Base-by-base conservation (phyloP, 768 basidiomycete species). In the Russula dissimulans region DNA sequence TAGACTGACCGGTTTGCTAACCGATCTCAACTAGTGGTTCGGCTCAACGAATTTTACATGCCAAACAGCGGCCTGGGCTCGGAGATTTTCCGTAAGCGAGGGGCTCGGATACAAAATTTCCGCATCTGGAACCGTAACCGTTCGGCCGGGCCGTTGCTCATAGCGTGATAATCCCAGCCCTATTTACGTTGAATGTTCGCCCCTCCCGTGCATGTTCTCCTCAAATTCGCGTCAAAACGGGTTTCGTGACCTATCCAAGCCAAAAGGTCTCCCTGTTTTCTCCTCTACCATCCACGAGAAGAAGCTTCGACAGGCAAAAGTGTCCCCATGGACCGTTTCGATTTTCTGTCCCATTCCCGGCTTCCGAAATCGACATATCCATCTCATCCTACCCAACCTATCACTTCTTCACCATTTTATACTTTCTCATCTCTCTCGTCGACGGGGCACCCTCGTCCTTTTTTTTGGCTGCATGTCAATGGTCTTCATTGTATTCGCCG, bases 251-350 rank as follows among this genome's bases (percentile, higher is more conserved):
- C 78, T 77, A 66, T 41, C 73, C 39, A 74, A 75, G 63, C 56
- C 74, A 59, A 77, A 75, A 62, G 72, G 72, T 46, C 76, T 80
- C 57, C 80, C 79, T 18, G 72, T 72, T 29, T 77, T 77, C 62
- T 81, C 82, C 46, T 77, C 84, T 54, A 80, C 83, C 15, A 79
- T 85, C 29, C 78, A 83, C 64, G 86, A 89, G 73, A 89, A 89
- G 73, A 76, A 80, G 69, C 74, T 76, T 60, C 76, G 77, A 67
- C 79, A 79, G 44, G 63, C 75, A 66, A 68, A 73, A 63, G 67
- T 67, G 45, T 66, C 72, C 6, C 75, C 82, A 15, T 87, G 86
- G 85, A 80, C 83, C 54, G 71, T 84, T 48, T 76, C 80, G 36
- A 67, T 88, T 47, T 79, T 79, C 42, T 63, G 89, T 44, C 78